Base-by-base conservation (phyloP, 495 filamentous ascomycete genomes). In the Extremus antarcticus region DNA sequence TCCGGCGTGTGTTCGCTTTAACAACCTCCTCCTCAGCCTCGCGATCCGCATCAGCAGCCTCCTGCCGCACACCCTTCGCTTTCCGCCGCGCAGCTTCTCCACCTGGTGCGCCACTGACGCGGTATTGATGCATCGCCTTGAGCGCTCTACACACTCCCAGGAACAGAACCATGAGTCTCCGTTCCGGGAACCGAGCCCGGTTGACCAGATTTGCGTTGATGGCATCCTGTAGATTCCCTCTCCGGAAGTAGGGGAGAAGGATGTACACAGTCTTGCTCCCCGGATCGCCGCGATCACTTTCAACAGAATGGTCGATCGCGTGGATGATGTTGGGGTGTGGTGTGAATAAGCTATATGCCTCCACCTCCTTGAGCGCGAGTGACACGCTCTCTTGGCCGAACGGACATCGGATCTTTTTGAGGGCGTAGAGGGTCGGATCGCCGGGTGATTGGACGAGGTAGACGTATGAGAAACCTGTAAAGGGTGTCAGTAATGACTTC, bases 131-230 rank as follows among this genome's bases (percentile, higher is more conserved):
- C 85, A 98, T 95, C 15, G 86, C 78, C 64, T 81, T 84, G 49
- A 98, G 69, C 16, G 90, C 94, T 56, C 82, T 76, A 61, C 92
- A 95, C 2, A 98, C 90, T 7, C 92, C 92, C 32, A 95, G 73
- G 63, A 97, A 95, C 63, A 98, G 68, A 59, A 80, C 74, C 91
- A 97, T 90, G 46, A 98, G 72, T 58, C 81, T 75, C 70, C 83
- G 80, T 74, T 95, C 90, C 0, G 92, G 92, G 64, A 98, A 96
- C 47, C 76, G 78, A n/a, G 87, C 87, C 59, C 94, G 88, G 68
- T 98, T 97, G 74, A 98, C 90, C 48, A 97, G 71, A 69, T 98
- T 98, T 56, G 92, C 92, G 65, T 98, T 98, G 74, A 98, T 96
- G 43, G 91, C 85, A 71, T 98, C 92, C 67, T 98, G 92, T 24